Evolutionary conservation across 768 basidiomycete genomes (phyloP), one percentile per base, ranked within the genome.

Genomic region (Leccinellum luteum): DNA sequence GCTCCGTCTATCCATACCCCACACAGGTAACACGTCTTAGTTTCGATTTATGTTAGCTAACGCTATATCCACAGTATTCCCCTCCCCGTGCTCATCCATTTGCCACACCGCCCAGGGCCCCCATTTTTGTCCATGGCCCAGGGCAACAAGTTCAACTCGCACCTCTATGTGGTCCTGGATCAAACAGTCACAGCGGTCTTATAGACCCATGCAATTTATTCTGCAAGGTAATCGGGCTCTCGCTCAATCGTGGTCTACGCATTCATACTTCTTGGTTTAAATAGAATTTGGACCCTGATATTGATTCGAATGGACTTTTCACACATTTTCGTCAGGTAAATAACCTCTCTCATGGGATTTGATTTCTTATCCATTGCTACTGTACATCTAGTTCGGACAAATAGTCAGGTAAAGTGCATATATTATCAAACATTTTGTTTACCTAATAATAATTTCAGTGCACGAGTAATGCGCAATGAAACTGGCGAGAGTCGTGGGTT

Each of bases 131-230:
- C 8, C 91, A 92, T 70, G 92, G 92, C 10, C 92, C 92, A 12
- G 92, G 92, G 3, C 92, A 94, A 69, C 92, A 93, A 70, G 90
- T 94, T 32, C 91, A 94, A 70, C 79, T 87, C 8, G 91, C 92
- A 1, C 92, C 92, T 14, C 52, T 81, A 48, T 60, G 63, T 19
- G 91, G 91, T 4, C 90, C 89, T 38, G 90, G 90, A n/a, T 86
- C 89, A 34, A 83, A 64, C 54, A 92, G 90, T 66, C 89, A 92
- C 66, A 92, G 90, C 61, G 92, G 92, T 19, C 78, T 94, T 27
- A 92, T 93, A 59, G 92, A 93, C 72, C 92, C 92, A 0, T 94
- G 91, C 78, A 93, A 93, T 68, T 73, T 94, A 48, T 94, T 94
- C 72, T 91, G 89, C 80, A 92, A 92, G 79, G 89, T 90, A 8